These are phyloP conservation scores for Quillaja saponaria DNA, from an alignment of 306 rosid species.

Conservation along the genomic window DNA sequence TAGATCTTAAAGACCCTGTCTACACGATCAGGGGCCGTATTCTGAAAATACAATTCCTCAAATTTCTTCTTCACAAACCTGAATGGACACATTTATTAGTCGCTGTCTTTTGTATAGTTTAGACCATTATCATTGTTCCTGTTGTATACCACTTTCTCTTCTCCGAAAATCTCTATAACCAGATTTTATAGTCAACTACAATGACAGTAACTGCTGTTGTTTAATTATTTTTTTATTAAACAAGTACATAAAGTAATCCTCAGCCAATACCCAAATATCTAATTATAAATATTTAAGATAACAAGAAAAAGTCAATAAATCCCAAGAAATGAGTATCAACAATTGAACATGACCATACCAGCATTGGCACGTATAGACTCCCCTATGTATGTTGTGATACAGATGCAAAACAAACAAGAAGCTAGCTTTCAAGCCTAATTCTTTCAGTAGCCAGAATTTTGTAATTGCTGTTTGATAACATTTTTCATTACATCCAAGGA, in stretches of 20 bases:
- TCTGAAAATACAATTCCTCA: slow-evolving; percentile 90
- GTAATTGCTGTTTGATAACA: slow-evolving; percentile 17
- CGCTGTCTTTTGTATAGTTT: neutral
- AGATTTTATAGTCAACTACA: neutral
- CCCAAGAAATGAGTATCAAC: no score
- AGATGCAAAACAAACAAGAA: neutral
- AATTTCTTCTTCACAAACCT: slow-evolving; percentile 98
- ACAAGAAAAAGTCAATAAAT: no score
- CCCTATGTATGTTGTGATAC: neutral
- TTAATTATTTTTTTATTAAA: no score
- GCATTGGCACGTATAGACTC: neutral
- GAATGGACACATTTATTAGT: slow-evolving; percentile 18
- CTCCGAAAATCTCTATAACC: neutral
- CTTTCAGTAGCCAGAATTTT: slow-evolving; percentile 23
- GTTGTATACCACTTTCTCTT: neutral
- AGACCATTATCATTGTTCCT: neutral
- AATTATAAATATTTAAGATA: no score
- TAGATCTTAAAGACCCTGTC: slow-evolving; percentile 92
- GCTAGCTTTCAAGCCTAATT: no score
- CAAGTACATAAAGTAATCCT: no score
- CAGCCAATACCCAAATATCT: no score
- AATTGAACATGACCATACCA: neutral
- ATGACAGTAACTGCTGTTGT: neutral
- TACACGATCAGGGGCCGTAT: slow-evolving; percentile 82
- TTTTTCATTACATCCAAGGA: slow-evolving; percentile 11